phyloP scores from a whole-genome alignment of 495 filamentous ascomycete genomes.

The Chaetomium cochliodes region DNA sequence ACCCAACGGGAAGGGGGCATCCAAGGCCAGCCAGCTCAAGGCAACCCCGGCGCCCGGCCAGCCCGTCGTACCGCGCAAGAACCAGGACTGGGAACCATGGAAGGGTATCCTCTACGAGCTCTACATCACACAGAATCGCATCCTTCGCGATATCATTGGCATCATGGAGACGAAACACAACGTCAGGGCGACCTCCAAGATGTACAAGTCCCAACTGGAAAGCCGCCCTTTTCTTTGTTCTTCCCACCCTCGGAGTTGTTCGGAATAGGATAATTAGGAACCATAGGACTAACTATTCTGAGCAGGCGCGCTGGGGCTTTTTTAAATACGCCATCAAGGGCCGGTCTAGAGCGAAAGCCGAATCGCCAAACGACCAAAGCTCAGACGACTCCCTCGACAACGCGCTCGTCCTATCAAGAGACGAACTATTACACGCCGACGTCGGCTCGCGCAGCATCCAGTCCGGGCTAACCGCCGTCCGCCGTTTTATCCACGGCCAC shows the following conservation, averaged over 20 bases:
- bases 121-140: constrained; percentile 38
- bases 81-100: constrained; percentile 38
- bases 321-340: constrained; percentile 37
- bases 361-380: constrained; percentile 11
- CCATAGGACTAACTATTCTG: not conserved
- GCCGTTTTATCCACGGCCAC: constrained; percentile 30
- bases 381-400: constrained; percentile 15
- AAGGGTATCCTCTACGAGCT: constrained; percentile 33
- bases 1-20: constrained; percentile 10
- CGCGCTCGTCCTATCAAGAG: constrained; percentile 11
- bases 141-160: constrained; percentile 35
- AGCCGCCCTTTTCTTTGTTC: not conserved
- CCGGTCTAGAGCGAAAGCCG: constrained; percentile 21
- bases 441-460: constrained; percentile 25
- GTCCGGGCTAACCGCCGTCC: constrained; percentile 29
- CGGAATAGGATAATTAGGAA: not conserved
- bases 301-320: constrained; percentile 31
- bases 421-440: constrained; percentile 26
- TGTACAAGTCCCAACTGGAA: constrained; percentile 39
- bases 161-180: constrained; percentile 34
- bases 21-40: constrained; percentile 7
- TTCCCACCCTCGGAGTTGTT: not conserved
- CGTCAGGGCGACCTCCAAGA: constrained; percentile 37
- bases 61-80: constrained; percentile 27
- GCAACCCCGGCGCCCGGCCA: constrained; percentile 15